phyloP scores from a whole-genome alignment of 768 basidiomycete genomes.

The Amanita muscaria region DNA sequence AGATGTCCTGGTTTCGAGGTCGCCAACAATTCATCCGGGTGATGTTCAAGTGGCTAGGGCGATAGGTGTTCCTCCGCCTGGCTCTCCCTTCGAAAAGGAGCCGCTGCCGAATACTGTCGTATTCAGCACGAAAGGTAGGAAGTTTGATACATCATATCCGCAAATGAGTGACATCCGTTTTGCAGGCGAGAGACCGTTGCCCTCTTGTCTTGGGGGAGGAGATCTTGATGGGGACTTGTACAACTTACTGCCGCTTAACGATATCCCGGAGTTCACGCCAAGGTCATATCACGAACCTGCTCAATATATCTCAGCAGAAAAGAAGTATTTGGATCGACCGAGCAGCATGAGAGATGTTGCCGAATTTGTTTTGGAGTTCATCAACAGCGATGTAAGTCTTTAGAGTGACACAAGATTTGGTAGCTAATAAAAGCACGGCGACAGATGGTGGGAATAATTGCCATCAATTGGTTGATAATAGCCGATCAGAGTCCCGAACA shows the following conservation, averaged over 20 bases:
- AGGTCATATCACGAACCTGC: slow-evolving; percentile 28
- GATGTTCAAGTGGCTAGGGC: slow-evolving; percentile 54
- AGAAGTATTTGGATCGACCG: slow-evolving; percentile 33
- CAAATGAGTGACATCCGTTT: not conserved
- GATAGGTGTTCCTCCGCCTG: slow-evolving; percentile 48
- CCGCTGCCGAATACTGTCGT: slow-evolving; percentile 55
- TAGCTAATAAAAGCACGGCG: not conserved
- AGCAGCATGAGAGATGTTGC: slow-evolving; percentile 59
- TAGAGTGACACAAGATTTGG: not conserved
- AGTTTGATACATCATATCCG: not conserved
- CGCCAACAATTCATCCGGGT: slow-evolving; percentile 63
- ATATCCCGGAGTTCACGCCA: slow-evolving; percentile 27
- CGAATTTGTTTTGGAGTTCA: slow-evolving; percentile 63
- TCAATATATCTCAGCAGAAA: slow-evolving; percentile 37
- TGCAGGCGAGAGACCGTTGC: slow-evolving; percentile 48
- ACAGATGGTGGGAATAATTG: slow-evolving; percentile 52
- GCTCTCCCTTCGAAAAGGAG: slow-evolving; percentile 43
- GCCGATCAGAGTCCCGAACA: slow-evolving; percentile 44
- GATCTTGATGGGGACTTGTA: slow-evolving; percentile 63
- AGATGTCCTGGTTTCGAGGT: slow-evolving; percentile 47
- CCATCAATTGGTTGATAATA: slow-evolving; percentile 54
- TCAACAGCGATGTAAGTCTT: slow-evolving; percentile 48
- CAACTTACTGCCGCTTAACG: slow-evolving; percentile 38
- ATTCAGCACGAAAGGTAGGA: slow-evolving; percentile 50
- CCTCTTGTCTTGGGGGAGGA: slow-evolving; percentile 58